Evolutionary conservation across 176 grass and related monocot species (phyloP), one percentile per base, ranked within the genome.

Genomic region (Paspalum vaginatum): DNA sequence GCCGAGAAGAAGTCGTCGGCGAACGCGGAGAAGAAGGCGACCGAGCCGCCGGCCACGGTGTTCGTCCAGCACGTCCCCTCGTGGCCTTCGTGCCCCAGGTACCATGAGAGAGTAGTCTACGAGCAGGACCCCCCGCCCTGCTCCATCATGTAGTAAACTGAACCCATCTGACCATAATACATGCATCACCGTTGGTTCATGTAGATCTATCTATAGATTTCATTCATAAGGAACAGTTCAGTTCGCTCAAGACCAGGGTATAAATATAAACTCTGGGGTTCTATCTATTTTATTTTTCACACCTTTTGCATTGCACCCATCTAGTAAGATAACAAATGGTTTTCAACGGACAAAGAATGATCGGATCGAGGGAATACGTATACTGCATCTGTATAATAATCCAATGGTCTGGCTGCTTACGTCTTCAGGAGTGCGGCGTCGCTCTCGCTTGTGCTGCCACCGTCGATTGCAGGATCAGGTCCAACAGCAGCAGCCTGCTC

Each of bases 1-100:
- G 42, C 60, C 59, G 68, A 70, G 42, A 60, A 82, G 84, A 81
- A 21, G 2, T 1, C 13, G 84, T 12, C 32, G 14, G 56, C 42
- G 26, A 54, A 3, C 7, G 70, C 78, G 67, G 79, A 79, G 45
- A 61, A 73, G 74, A 83, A 67, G 15, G 55, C 61, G 60, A 24
- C 68, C 11, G 74, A 83, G 39, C 64, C 40, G 54, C 63, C 77
- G 48, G 57, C 72, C 54, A 61, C 77, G 15, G 11, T 81, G 77
- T 85, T 77, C 72, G 64, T 85, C 41, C 87, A 81, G 64, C 72
- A 77, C 46, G 82, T 85, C 20, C 77, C 64, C 22, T 68, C 86
- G 47, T 84, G 61, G 47, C 60, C 77, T 27, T 0, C 72, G 41
- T 85, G 83, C 70, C 81, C 70, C 32, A 47, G 41, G 71, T 85